These are phyloP conservation scores for Rhodotorula sp. DNA, from an alignment of 1,284 basidiomycete species.

Conservation along the genomic window DNA sequence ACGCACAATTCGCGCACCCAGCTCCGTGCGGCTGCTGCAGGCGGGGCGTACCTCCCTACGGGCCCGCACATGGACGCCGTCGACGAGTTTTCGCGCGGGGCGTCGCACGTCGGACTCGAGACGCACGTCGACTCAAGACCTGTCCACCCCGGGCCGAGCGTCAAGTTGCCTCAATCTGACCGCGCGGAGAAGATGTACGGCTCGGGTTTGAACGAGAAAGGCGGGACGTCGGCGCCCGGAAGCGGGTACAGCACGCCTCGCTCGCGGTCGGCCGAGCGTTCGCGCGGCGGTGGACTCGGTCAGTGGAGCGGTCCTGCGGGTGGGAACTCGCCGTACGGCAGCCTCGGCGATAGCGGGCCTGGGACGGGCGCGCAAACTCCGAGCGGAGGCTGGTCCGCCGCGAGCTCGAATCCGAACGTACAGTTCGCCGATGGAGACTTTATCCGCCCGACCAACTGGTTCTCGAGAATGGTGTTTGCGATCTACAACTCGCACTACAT, in stretches of 20 bases:
- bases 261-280: conserved; percentile 13
- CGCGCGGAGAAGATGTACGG: conserved; percentile 22
- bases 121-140: conserved; percentile 13
- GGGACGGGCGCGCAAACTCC: background rate
- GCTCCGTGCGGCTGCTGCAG: conserved; percentile 8
- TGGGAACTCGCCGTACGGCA: conserved; percentile 32
- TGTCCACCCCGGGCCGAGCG: conserved; percentile 14
- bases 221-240: background rate
- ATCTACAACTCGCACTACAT: conserved; percentile 55
- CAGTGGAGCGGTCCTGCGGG: conserved; percentile 38
- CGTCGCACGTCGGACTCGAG: conserved; percentile 2
- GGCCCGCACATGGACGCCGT: background rate
- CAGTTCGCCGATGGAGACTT: conserved; percentile 40
- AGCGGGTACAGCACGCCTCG: conserved; percentile 28
- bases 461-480: conserved; percentile 34
- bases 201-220: conserved; percentile 11
- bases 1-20: conserved; percentile 29
- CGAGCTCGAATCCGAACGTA: conserved; percentile 32
- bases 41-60: conserved; percentile 12
- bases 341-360: conserved; percentile 10
- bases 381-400: conserved; percentile 25
- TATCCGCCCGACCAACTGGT: conserved; percentile 32
- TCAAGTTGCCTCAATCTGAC: conserved; percentile 6
- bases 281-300: conserved; percentile 25
- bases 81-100: too few species aligned